These are phyloP conservation scores for Hibiscus syriacus DNA, from an alignment of 345 rosid genomes.

Conservation along the genomic window DNA sequence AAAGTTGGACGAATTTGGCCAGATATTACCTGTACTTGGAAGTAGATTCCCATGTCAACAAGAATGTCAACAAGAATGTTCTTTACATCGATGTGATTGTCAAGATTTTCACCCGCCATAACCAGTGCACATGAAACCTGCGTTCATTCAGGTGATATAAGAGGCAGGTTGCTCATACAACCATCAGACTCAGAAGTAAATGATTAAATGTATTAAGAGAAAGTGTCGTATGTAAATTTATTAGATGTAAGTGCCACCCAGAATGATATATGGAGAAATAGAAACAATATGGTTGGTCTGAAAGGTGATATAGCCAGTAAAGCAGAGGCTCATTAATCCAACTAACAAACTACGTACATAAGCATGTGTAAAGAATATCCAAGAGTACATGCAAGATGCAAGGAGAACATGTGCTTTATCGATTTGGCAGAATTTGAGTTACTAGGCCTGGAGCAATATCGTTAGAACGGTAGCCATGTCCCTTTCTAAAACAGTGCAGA, in stretches of 20 bases:
- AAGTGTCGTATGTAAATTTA: background rate
- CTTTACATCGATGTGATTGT: conserved; percentile 55
- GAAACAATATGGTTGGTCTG: background rate
- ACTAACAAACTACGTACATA: background rate
- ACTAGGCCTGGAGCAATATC: background rate
- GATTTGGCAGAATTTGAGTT: background rate
- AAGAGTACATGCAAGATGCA: background rate
- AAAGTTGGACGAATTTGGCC: background rate
- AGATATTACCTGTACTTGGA: conserved; percentile 67
- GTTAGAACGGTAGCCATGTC: background rate
- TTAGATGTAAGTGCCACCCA: background rate
- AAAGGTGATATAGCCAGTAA: background rate
- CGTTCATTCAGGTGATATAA: background rate
- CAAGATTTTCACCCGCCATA: conserved; percentile 65
- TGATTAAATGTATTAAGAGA: background rate
- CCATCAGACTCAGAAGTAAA: background rate
- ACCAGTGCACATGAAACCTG: conserved; percentile 87
- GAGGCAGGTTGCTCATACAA: background rate
- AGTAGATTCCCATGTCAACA: conserved; percentile 72
- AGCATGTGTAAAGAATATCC: background rate
- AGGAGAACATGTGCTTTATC: background rate
- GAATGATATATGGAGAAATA: background rate
- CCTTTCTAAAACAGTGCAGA: background rate
- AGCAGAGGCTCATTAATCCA: background rate
- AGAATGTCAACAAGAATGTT: conserved; percentile 64